Evolutionary conservation across 2,329 filamentous ascomycete species (phyloP).

Genomic region (Sporothrix sp.): DNA sequence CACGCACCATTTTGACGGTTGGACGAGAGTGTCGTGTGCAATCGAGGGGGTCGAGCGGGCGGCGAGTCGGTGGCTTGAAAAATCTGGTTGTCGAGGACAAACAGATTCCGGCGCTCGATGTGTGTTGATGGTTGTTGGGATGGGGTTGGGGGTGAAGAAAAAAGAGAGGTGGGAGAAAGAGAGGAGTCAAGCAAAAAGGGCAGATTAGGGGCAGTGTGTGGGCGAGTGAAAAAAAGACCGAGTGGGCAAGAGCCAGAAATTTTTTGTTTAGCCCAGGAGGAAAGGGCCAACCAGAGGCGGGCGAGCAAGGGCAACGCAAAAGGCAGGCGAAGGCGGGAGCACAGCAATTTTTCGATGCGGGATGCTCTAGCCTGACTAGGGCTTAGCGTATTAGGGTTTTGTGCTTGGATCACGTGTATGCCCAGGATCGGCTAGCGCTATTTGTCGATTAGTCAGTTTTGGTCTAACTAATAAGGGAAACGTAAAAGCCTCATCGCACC

Average conservation of each 20-base stretch:
- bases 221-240: constrained; percentile 34
- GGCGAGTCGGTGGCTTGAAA: constrained; percentile 33
- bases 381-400: constrained; percentile 19
- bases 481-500: no score
- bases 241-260: constrained; percentile 8
- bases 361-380: constrained; percentile 1
- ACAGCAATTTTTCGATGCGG: constrained; percentile 1
- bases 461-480: no score
- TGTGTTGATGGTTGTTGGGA: constrained; percentile 9
- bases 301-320: constrained; percentile 1
- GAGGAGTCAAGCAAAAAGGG: constrained; percentile 22
- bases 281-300: constrained; percentile 8
- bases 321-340: no score
- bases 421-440: no score
- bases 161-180: constrained; percentile 21
- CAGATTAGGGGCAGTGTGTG: constrained; percentile 20
- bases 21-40: constrained; percentile 30
- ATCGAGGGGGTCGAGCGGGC: constrained; percentile 30
- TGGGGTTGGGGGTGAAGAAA: not conserved
- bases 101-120: constrained; percentile 46
- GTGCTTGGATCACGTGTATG: constrained; percentile 6
- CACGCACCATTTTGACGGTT: constrained; percentile 58
- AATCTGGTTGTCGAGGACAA: constrained; percentile 29
- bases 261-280: constrained; percentile 10
- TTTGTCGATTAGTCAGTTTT: not conserved